Conservation (phyloP, 208 protist genomes). For the Wallacemonas sp. region DNA sequence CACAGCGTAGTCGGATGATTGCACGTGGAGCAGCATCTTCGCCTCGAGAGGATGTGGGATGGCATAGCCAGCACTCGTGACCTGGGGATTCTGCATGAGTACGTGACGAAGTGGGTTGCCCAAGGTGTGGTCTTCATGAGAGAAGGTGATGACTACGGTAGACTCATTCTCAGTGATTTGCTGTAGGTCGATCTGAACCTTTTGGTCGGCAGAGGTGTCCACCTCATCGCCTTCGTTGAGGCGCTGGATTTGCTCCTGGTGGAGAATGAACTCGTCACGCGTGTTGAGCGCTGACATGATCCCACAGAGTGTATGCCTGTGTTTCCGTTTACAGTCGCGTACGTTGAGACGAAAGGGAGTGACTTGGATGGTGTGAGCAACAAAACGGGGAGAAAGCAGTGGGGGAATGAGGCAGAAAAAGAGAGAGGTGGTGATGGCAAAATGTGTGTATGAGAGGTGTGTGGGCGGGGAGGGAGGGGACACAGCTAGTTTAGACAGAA, state of each 20-base stretch:
- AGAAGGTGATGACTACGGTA: conserved; percentile 80
- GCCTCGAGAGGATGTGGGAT: conserved; percentile 94
- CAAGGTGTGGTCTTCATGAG: conserved; percentile 92
- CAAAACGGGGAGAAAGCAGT: no score
- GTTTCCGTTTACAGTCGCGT: no score
- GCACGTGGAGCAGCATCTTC: conserved; percentile 93
- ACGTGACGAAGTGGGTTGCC: conserved; percentile 93
- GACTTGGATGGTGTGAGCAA: no score
- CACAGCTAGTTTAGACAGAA: no score
- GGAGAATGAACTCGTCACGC: conserved; percentile 84
- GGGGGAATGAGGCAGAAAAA: no score
- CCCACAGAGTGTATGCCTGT: no score
- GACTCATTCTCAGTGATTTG: conserved; percentile 77
- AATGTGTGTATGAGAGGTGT: no score
- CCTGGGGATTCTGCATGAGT: conserved; percentile 90
- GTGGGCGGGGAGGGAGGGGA: no score
- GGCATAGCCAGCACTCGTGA: conserved; percentile 89
- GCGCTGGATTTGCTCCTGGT: conserved; percentile 89
- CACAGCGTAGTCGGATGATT: conserved; percentile 88
- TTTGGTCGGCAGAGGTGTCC: conserved; percentile 89
- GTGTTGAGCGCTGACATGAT: conserved; percentile 67
- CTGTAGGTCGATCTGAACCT: conserved; percentile 87
- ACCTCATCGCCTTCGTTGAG: conserved; percentile 89
- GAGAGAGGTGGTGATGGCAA: no score
- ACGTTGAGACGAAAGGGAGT: no score